Evolutionary conservation across 192 early-diverging fungal species (phyloP), one percentile per base, ranked within the genome.

Genomic region (Entomortierella parvispora): DNA sequence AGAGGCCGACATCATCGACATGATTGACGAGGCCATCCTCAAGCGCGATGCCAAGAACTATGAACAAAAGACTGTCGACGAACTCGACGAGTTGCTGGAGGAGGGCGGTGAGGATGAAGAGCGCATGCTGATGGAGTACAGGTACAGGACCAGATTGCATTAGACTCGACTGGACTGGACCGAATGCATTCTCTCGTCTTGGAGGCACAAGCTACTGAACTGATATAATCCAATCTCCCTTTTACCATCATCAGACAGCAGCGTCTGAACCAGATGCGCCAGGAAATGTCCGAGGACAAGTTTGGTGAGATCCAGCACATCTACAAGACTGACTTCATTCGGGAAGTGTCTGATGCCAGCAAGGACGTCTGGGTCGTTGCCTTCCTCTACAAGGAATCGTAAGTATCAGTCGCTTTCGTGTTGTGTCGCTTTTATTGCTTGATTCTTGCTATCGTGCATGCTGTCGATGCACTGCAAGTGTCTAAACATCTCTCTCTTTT

Each of bases 271-370:
- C 94, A 96, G 59, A 92, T 99, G 80, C 86, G 93, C 52, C 85
- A 89, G 34, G 81, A 87, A 51, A 80, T 88, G 14, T 76, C 80
- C 20, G 85, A 88, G 44, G 94, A 93, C 76, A 93, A 91, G 61
- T 99, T 87, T 80, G 97, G 97, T 40, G 84, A 90, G 34, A 88
- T 98, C 7, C 68, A 72, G 7, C 89, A 96, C 42, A 97, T 99
- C 25, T 94, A 93, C 2, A 95, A 98, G 84, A 93, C 97, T 0
- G 95, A 99, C 58, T 99, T 94, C 79, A 81, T 90, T 43, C 72
- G 69, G 37, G 91, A 97, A 80, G 96, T 99, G 2, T 95, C 96
- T 4, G 94, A 96, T 26, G 94, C 95, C 12, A 94, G 92, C 84
- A 90, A 90, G 60, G 83, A 90, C n/a, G 80, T 80, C 31, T 78